Conservation (phyloP, 2,329 filamentous ascomycete species). For the Eutypella sp. region DNA sequence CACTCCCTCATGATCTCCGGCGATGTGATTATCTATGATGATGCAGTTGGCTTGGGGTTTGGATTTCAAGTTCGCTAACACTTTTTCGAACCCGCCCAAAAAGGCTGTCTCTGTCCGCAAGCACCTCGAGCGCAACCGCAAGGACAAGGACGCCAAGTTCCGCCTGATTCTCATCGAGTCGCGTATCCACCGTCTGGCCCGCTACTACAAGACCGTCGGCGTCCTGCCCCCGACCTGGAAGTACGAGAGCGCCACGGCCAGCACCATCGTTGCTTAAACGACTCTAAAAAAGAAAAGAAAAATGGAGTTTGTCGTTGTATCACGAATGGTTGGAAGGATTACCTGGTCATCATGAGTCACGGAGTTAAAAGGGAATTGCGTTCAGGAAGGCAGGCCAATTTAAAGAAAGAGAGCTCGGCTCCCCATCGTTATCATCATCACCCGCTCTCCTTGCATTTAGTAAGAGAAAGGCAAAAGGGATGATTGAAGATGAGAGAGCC, state of each 20-base stretch:
- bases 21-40: not conserved
- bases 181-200: conserved; percentile 98
- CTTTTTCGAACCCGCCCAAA: too few relatives aligned
- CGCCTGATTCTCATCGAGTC: conserved; percentile 99
- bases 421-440: too few relatives aligned
- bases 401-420: conserved; percentile 15
- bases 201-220: conserved; percentile 98
- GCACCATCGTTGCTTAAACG: conserved; percentile 83
- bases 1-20: too few relatives aligned
- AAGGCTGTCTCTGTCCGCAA: conserved; percentile 97
- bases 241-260: conserved; percentile 97
- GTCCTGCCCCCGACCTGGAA: conserved; percentile 90
- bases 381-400: too few relatives aligned
- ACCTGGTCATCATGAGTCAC: conserved; percentile 22
- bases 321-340: conserved; percentile 19
- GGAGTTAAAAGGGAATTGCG: conserved; percentile 30
- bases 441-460: too few relatives aligned
- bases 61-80: conserved; percentile 11
- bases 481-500: conserved; percentile 12
- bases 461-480: too few relatives aligned
- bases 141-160: conserved; percentile 99
- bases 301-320: too few relatives aligned
- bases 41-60: not conserved
- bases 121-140: conserved; percentile 99
- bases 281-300: conserved; percentile 22